Base-by-base conservation (phyloP, 2,329 filamentous ascomycete species). In the Dactylonectria estremocensis region DNA sequence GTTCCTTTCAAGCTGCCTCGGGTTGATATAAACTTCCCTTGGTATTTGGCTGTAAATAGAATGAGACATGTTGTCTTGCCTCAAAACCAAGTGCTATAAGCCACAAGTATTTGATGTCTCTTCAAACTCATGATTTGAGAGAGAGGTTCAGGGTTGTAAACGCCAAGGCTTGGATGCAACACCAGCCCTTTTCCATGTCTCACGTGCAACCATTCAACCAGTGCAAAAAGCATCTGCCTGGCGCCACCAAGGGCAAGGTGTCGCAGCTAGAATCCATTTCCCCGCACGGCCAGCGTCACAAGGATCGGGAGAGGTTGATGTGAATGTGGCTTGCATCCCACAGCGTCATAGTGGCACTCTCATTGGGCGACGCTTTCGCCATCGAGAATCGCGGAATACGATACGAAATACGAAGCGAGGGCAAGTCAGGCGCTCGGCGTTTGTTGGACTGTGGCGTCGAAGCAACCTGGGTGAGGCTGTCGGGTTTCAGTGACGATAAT, bases 401-500 rank as follows among this genome's bases (percentile, higher is more conserved):
- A 64, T 33, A 46, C 61, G 61, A 64, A 58, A 64, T 64, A 64
- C 61, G 61, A 58, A 20, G 46, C 20, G n/a, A 58, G 14, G 55
- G 24, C 2, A 11, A 11, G 20, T 46, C 28, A 22, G 46, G 53
- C n/a, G 31, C 46, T 11, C 10, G 28, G n/a, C 37, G 24, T 64
- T 53, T 24, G 10, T 5, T 13, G 8, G 18, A 37, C 37, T 24
- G 43, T 6, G n/a, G 60, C 31, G n/a, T 7, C n/a, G 49, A 22
- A 7, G 16, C 20, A 8, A 16, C 9, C 13, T 6, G 10, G 18
- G 52, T 13, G 13, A 33, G 28, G 31, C 50, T 28, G 35, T 33
- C n/a, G 24, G 18, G 7, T 10, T 33, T n/a, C 24, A 16, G 9
- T 37, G 14, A 13, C 18, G 3, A 28, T 14, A 24, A 5, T 10